A percentile compares a stretch with the other conserved stretches of the same genome.
Conservation (phyloP, 352 stramenopile species). For the Phytophthora cajani region DNA sequence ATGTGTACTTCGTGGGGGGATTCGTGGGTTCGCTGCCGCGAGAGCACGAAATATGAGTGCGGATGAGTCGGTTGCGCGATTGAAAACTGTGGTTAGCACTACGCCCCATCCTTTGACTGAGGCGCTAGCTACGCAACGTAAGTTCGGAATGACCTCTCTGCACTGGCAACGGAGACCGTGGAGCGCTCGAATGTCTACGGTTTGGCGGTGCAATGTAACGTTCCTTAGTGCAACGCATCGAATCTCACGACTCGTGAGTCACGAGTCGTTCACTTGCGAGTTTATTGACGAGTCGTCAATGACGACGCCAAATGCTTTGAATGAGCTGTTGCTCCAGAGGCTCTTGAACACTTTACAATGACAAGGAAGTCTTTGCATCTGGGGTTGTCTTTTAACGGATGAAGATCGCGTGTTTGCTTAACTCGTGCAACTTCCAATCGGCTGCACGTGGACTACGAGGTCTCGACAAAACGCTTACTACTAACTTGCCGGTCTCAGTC, state of each 20-base stretch:
- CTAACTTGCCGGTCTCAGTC: constrained; percentile 41
- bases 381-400: constrained; percentile 12
- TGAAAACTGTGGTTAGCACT: constrained; percentile 19
- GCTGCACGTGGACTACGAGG: constrained; percentile 34
- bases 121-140: constrained; percentile 1
- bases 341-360: not conserved
- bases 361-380: not conserved
- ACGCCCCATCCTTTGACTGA: constrained; percentile 14
- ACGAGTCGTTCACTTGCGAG: not conserved
- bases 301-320: not conserved
- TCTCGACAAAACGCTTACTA: constrained; percentile 50
- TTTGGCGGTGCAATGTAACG: not conserved
- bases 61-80: constrained; percentile 25
- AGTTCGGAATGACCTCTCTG: constrained; percentile 19
- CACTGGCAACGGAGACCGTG: constrained; percentile 15
- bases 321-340: not conserved
- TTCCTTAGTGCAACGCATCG: constrained; percentile 4
- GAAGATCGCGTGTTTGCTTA: constrained; percentile 37
- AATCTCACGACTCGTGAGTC: constrained; percentile 5
- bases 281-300: not conserved
- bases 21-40: constrained; percentile 10
- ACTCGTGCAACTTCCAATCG: constrained; percentile 46
- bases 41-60: constrained; percentile 32
- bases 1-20: not conserved
- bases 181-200: not conserved